These are phyloP conservation scores for Hypoxylon sp. DNA, from an alignment of 2,329 filamentous ascomycete genomes.

Conservation along the genomic window DNA sequence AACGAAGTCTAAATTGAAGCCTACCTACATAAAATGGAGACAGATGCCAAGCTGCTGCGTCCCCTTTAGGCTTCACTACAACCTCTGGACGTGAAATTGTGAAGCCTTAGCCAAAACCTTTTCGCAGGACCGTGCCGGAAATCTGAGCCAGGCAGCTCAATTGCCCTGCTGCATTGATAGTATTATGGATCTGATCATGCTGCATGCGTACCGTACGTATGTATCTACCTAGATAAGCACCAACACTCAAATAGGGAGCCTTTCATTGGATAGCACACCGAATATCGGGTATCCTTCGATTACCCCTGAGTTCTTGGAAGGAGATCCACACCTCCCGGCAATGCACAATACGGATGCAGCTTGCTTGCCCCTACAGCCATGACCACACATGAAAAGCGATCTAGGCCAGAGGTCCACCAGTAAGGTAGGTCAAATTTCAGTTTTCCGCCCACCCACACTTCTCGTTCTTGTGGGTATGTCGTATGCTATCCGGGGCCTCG, in stretches of 20 bases:
- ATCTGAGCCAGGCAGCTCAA: conserved; percentile 7
- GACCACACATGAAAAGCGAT: conserved; percentile 9
- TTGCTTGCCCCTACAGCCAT: conserved; percentile 12
- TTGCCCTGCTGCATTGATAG: conserved; percentile 1
- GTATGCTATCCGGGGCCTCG: conserved; percentile 23
- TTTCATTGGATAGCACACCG: conserved; percentile 19
- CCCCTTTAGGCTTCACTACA: conserved; percentile 14
- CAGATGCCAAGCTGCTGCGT: background rate
- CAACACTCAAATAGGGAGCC: background rate
- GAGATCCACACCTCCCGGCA: conserved; percentile 6
- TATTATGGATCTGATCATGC: conserved; percentile 3
- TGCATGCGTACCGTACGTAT: conserved; percentile 11
- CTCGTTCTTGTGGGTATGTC: conserved; percentile 16
- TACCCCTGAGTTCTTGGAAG: conserved; percentile 21
- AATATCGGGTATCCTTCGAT: conserved; percentile 16
- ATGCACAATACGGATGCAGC: conserved; percentile 17
- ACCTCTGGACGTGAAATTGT: conserved; percentile 9
- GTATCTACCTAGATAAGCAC: background rate
- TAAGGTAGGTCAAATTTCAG: conserved; percentile 6
- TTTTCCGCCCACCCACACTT: conserved; percentile 20
- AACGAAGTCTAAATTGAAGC: too few relatives aligned
- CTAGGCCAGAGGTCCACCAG: conserved; percentile 9
- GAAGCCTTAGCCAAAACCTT: conserved; percentile 25
- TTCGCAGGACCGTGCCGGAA: conserved; percentile 22
- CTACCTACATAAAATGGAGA: conserved; percentile 11